Evolutionary conservation across 208 protist species (phyloP).

Genomic region (Tritrichomonas musculus): DNA sequence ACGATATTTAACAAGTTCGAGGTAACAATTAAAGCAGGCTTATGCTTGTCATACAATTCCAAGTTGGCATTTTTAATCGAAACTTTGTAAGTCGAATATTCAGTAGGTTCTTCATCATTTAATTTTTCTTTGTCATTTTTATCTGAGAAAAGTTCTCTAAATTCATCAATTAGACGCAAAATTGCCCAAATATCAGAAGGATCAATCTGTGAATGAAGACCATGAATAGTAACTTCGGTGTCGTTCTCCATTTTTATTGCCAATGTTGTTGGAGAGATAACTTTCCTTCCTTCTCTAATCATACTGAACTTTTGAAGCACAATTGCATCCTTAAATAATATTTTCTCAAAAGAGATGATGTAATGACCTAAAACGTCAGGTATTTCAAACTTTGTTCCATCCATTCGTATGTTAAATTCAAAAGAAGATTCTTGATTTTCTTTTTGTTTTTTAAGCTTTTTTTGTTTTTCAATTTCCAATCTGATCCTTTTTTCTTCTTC

Average conservation of each 20-base stretch:
- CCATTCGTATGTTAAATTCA: background rate
- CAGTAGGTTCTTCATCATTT: too few species aligned
- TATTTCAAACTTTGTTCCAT: background rate
- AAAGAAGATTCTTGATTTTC: background rate
- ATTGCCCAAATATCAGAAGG: background rate
- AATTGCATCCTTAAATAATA: background rate
- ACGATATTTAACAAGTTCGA: background rate
- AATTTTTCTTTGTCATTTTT: background rate
- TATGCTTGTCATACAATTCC: background rate
- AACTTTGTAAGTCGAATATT: background rate
- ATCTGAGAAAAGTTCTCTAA: background rate
- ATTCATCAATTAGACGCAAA: background rate
- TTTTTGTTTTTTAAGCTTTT: background rate
- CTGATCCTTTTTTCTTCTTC: background rate
- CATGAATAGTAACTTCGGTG: background rate
- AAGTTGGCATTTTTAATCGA: background rate
- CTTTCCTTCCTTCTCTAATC: background rate
- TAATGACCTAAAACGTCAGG: background rate
- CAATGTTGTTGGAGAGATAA: too few species aligned
- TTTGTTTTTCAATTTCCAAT: too few species aligned
- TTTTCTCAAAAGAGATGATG: background rate
- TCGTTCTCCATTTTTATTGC: background rate
- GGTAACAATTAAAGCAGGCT: background rate
- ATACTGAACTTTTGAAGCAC: background rate
- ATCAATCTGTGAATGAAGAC: background rate